phyloP scores from a whole-genome alignment of 176 grass and related monocot species.

The Elaeis guineensis region DNA sequence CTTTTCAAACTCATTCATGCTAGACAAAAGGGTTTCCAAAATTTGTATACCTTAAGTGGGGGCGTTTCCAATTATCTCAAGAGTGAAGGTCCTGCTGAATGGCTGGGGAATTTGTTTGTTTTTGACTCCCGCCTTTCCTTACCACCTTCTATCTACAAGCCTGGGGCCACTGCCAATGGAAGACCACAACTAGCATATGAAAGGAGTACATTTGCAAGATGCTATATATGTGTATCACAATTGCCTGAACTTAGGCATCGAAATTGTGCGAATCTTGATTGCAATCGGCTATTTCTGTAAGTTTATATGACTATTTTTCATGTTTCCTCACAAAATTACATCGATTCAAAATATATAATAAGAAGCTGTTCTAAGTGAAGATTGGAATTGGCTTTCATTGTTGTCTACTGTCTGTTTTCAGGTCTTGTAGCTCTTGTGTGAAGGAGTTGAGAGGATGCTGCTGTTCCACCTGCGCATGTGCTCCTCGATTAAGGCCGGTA shows the following conservation, averaged over 20 bases:
- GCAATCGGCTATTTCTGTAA: slow-evolving; percentile 87
- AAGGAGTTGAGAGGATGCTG: slow-evolving; percentile 73
- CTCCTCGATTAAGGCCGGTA: slow-evolving; percentile 64
- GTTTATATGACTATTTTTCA: slow-evolving; percentile 2
- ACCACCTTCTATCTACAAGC: slow-evolving; percentile 51
- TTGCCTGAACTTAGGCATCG: slow-evolving; percentile 66
- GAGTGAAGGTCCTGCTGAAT: slow-evolving; percentile 46
- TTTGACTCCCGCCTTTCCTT: slow-evolving; percentile 74
- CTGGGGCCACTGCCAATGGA: neutral
- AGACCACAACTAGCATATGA: slow-evolving; percentile 1
- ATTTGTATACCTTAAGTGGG: slow-evolving; percentile 74
- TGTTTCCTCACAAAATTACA: no score
- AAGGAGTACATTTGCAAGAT: slow-evolving; percentile 37
- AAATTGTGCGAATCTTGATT: slow-evolving; percentile 87
- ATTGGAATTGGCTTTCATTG: neutral
- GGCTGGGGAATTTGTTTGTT: slow-evolving; percentile 89
- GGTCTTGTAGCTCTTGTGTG: slow-evolving; percentile 61
- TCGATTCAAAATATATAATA: no score
- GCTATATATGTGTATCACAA: slow-evolving; percentile 57
- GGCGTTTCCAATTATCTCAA: slow-evolving; percentile 92
- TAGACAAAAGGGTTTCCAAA: slow-evolving; percentile 72
- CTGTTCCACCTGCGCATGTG: slow-evolving; percentile 37
- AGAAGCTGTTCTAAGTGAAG: no score
- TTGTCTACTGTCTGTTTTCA: slow-evolving; percentile 18
- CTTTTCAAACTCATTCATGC: slow-evolving; percentile 1